A percentile compares a stretch with the other conserved stretches of the same genome.
These are phyloP conservation scores for Penicillium sp. DNA, from an alignment of 2,329 filamentous ascomycete genomes.

Conservation along the genomic window DNA sequence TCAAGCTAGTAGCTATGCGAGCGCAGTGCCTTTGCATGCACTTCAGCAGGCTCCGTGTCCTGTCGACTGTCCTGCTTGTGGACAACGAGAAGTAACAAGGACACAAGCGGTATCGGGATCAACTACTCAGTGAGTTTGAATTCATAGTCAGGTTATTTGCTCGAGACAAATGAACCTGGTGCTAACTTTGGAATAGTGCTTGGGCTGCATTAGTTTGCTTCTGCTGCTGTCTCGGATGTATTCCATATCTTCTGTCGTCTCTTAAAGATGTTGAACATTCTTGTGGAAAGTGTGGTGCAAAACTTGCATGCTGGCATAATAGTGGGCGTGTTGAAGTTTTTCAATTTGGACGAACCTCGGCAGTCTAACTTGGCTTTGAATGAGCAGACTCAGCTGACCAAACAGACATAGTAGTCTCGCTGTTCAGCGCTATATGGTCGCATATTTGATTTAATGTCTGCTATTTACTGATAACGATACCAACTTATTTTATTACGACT, in stretches of 20 bases:
- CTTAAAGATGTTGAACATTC: conserved; percentile 52
- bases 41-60: conserved; percentile 39
- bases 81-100: conserved; percentile 37
- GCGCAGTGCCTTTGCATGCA: conserved; percentile 24
- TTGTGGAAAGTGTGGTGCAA: conserved; percentile 47
- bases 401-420: neutral
- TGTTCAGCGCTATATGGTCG: neutral
- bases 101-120: conserved; percentile 21
- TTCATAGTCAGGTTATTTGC: too few species aligned
- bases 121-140: conserved; percentile 30
- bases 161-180: neutral
- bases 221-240: conserved; percentile 47
- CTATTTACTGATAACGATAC: neutral
- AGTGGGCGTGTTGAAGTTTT: conserved; percentile 50
- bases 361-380: neutral
- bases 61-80: conserved; percentile 51
- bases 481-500: neutral
- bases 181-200: conserved; percentile 32
- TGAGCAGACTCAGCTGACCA: neutral
- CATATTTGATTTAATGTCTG: neutral
- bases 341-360: conserved; percentile 1
- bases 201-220: conserved; percentile 50
- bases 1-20: conserved; percentile 26
- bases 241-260: conserved; percentile 50
- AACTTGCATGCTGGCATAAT: conserved; percentile 51